A percentile compares a stretch with the other conserved stretches of the same genome.
Conservation (phyloP, 2,329 filamentous ascomycete species). For the Trichophyton simii region DNA sequence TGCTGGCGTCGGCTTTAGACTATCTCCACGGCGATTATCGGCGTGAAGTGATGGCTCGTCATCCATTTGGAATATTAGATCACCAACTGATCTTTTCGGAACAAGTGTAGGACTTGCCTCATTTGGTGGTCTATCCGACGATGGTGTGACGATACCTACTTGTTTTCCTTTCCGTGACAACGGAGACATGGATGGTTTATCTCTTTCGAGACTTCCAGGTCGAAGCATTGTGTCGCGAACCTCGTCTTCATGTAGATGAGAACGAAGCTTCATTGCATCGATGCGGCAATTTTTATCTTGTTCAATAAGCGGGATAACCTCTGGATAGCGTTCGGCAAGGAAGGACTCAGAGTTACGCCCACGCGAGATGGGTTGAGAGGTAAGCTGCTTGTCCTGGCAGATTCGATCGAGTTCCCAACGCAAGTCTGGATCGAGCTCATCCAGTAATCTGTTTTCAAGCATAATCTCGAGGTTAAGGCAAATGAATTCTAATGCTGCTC, state of each 20-base stretch:
- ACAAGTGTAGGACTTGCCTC: constrained; percentile 50
- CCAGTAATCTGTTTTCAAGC: constrained; percentile 74
- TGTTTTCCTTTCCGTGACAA: constrained; percentile 23
- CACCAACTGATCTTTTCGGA: constrained; percentile 54
- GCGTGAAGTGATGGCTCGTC: constrained; percentile 33
- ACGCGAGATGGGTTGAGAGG: constrained; percentile 62
- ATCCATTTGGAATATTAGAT: constrained; percentile 92
- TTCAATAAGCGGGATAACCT: constrained; percentile 29
- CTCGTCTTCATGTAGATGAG: constrained; percentile 52
- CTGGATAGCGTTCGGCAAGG: constrained; percentile 34
- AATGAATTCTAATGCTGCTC: constrained; percentile 78
- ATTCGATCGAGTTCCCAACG: constrained; percentile 65
- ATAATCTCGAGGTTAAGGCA: constrained; percentile 84
- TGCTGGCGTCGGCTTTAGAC: neutral
- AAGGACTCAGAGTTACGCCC: constrained; percentile 56
- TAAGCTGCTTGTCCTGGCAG: constrained; percentile 70
- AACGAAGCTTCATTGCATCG: constrained; percentile 61
- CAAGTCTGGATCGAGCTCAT: constrained; percentile 76
- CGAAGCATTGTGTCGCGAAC: constrained; percentile 50
- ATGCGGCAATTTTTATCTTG: constrained; percentile 49
- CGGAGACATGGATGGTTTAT: constrained; percentile 31
- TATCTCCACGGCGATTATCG: neutral
- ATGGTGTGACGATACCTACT: constrained; percentile 46
- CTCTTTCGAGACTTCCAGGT: constrained; percentile 54
- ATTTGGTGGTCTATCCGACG: constrained; percentile 11